phyloP scores from a whole-genome alignment of 805 yeast species.

The Barnettozyma populi region DNA sequence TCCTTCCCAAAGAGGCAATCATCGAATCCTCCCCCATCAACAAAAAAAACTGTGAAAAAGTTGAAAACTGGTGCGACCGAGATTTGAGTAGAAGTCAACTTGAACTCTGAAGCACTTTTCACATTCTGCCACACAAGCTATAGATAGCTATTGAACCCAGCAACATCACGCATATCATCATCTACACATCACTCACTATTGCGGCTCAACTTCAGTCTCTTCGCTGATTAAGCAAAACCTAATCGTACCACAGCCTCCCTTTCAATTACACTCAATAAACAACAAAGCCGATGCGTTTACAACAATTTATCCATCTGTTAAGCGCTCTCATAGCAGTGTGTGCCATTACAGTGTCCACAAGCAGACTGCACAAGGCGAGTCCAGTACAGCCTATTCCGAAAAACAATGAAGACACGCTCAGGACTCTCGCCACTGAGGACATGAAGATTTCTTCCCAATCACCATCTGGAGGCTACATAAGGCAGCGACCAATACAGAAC shows the following conservation, averaged over 20 bases:
- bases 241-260: background rate
- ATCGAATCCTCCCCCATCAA: too few species aligned
- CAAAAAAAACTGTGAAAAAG: too few species aligned
- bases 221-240: background rate
- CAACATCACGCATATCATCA: background rate
- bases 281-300: background rate
- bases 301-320: background rate
- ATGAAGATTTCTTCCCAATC: background rate
- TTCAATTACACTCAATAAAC: background rate
- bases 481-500: slow-evolving; percentile 44
- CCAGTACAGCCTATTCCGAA: background rate
- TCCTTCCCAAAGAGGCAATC: too few species aligned
- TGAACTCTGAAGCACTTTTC: too few species aligned
- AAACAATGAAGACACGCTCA: background rate
- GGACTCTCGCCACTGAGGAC: slow-evolving; percentile 2
- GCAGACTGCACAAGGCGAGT: background rate
- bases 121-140: background rate
- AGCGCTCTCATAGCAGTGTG: background rate
- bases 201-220: background rate
- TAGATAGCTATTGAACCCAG: background rate
- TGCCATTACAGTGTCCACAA: background rate
- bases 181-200: too few species aligned
- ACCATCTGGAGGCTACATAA: background rate
- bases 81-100: too few species aligned
- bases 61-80: too few species aligned